Evolutionary conservation across 2,329 filamentous ascomycete species (phyloP), one percentile per base, ranked within the genome.

Genomic region (Fusarium continuum): DNA sequence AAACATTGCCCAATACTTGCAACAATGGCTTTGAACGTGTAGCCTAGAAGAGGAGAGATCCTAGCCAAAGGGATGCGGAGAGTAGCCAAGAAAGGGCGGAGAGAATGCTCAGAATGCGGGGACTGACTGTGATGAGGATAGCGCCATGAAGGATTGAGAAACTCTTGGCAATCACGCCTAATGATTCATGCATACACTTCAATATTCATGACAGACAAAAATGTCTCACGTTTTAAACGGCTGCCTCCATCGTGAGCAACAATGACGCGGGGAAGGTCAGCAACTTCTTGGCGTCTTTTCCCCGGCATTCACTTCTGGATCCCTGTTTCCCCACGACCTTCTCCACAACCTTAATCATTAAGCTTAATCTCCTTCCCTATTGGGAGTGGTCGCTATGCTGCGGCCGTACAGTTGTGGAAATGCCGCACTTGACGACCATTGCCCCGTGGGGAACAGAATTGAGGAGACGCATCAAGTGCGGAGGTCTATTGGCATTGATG

Each of bases 311-410:
- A 40, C 19, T 26, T 36, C 17, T 46, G 14, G 11, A 29, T 25
- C 40, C 23, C 19, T 51, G 22, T 13, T 34, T 36, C 49, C 38
- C 53, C 52, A 55, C 36, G 23, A 17, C 22, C 50, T 26, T 40
- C 54, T 28, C 54, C 54, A 22, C 56, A 60, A 60, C 56, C 57
- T 61, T 61, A 61, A 49, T 40, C 46, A 11, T 60, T 60, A 60
- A 60, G 46, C 56, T 60, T 60, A 54, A 17, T 49, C 56, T 49
- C 58, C 61, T 61, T 65, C 61, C 61, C 22, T 10, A 44, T 62
- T 44, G 6, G 44, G 61, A 41, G 22, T 25, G 16, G 28, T 5
- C 16, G 11, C 45, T 26, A 14, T 22, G 10, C 11, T 56, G 36
- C 61, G 51, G 61, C 46, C 61, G 61, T 41, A 43, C 22, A 23